These are phyloP conservation scores for Monosiga brevicollis DNA, from an alignment of 78 protist species.

Conservation along the genomic window DNA sequence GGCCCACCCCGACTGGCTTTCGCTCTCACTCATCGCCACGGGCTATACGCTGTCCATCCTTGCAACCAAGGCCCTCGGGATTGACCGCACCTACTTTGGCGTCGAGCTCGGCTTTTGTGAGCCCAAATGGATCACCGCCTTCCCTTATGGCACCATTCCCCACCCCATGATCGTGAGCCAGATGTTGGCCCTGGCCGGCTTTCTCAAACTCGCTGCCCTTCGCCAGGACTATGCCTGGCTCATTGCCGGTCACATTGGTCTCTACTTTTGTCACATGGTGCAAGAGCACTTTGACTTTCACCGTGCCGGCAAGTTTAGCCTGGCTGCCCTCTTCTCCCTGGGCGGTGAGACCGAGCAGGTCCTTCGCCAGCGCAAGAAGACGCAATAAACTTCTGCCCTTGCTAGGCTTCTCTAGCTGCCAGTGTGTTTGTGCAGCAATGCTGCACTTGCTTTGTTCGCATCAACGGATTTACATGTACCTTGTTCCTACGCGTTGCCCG, in stretches of 20 bases:
- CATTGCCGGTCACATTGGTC: slow-evolving; percentile 19
- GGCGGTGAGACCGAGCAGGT: too few relatives aligned
- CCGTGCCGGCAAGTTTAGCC: too few relatives aligned
- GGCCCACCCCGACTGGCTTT: not conserved
- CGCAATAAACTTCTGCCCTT: too few relatives aligned
- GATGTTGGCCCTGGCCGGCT: slow-evolving; percentile 21
- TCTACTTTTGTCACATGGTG: slow-evolving; percentile 14
- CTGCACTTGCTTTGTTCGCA: too few relatives aligned
- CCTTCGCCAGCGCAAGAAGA: too few relatives aligned
- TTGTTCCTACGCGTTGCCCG: too few relatives aligned
- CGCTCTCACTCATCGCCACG: not conserved
- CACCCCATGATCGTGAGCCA: slow-evolving; percentile 37
- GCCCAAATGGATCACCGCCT: slow-evolving; percentile 7
- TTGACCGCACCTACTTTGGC: slow-evolving; percentile 34
- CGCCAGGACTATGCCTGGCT: not conserved
- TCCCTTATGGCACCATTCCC: slow-evolving; percentile 26
- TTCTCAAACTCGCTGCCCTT: not conserved
- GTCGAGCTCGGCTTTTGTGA: slow-evolving; percentile 20
- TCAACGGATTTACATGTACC: too few relatives aligned
- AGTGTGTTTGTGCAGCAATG: too few relatives aligned
- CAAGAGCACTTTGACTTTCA: slow-evolving; percentile 41
- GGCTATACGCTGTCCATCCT: slow-evolving; percentile 16
- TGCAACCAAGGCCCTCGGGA: slow-evolving; percentile 19
- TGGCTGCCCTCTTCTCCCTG: too few relatives aligned
- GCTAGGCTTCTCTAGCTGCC: too few relatives aligned